Conservation (phyloP, 108 stramenopile species). For the Discostella pseudostelligera region DNA sequence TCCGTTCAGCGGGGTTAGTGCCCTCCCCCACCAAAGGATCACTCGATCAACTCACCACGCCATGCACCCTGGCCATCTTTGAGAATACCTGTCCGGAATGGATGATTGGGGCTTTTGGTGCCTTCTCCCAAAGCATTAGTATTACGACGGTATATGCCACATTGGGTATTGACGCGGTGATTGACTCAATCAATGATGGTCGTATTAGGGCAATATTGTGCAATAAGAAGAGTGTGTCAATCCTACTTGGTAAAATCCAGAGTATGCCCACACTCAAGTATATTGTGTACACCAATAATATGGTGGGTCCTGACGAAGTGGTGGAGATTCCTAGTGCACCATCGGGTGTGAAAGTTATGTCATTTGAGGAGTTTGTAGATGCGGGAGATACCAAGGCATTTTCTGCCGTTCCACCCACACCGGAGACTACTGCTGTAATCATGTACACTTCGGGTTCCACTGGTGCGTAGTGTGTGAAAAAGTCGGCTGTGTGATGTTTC, state of each 20-base stretch:
- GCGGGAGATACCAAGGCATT: conserved; percentile 69
- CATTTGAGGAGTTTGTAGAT: conserved; percentile 80
- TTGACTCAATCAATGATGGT: conserved; percentile 84
- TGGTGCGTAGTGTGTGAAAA: conserved; percentile 56
- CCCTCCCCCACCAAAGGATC: conserved; percentile 57
- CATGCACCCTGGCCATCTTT: conserved; percentile 86
- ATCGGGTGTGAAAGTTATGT: conserved; percentile 48
- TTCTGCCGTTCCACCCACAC: conserved; percentile 66
- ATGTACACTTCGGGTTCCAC: conserved; percentile 95
- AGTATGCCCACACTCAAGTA: conserved; percentile 79
- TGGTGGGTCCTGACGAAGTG: conserved; percentile 58
- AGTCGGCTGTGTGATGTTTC: background rate
- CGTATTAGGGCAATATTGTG: conserved; percentile 78
- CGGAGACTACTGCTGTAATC: conserved; percentile 87
- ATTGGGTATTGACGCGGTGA: conserved; percentile 87
- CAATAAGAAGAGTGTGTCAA: conserved; percentile 76
- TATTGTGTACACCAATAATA: conserved; percentile 83
- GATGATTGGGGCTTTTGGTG: conserved; percentile 85
- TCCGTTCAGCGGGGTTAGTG: conserved; percentile 64
- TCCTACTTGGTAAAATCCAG: conserved; percentile 46
- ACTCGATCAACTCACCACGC: conserved; percentile 75
- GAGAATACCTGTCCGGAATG: conserved; percentile 91
- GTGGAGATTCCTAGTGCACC: conserved; percentile 58
- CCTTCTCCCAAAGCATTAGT: conserved; percentile 71
- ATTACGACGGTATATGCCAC: conserved; percentile 92